phyloP scores from a whole-genome alignment of 176 grass and related monocot species.

The Lolium perenne region DNA sequence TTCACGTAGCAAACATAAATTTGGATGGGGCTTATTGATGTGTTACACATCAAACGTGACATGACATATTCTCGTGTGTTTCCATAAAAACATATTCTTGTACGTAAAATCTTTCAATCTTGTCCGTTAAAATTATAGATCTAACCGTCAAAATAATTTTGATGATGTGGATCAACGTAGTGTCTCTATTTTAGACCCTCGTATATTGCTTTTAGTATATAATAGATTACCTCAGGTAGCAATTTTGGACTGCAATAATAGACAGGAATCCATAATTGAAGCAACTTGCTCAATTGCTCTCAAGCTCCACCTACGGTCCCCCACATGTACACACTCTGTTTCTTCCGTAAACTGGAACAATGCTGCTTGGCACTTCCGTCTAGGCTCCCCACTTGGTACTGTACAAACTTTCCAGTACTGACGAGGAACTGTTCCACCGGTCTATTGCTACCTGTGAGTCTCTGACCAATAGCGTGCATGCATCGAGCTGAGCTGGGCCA shows the following conservation, averaged over 20 bases:
- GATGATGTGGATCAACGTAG: too few species aligned
- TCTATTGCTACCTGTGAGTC: too few species aligned
- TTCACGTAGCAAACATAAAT: too few species aligned
- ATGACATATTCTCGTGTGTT: too few species aligned
- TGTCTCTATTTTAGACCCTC: too few species aligned
- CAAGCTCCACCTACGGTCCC: background rate
- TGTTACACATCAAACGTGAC: too few species aligned
- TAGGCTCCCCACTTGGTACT: background rate
- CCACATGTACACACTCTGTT: background rate
- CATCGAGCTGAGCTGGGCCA: background rate
- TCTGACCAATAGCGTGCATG: background rate
- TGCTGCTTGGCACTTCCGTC: background rate
- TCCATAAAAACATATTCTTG: too few species aligned
- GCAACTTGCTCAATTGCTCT: background rate
- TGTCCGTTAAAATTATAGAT: too few species aligned
- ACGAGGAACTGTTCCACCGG: background rate
- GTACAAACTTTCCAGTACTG: background rate
- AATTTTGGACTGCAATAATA: background rate
- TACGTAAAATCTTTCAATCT: too few species aligned
- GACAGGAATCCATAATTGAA: constrained; percentile 21
- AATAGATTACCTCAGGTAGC: background rate
- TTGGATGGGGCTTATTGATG: too few species aligned
- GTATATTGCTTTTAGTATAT: too few species aligned
- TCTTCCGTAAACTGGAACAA: background rate
- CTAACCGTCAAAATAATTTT: too few species aligned